These are phyloP conservation scores for Thermothelomyces thermophilus DNA, from an alignment of 2,329 filamentous ascomycete genomes.

Conservation along the genomic window DNA sequence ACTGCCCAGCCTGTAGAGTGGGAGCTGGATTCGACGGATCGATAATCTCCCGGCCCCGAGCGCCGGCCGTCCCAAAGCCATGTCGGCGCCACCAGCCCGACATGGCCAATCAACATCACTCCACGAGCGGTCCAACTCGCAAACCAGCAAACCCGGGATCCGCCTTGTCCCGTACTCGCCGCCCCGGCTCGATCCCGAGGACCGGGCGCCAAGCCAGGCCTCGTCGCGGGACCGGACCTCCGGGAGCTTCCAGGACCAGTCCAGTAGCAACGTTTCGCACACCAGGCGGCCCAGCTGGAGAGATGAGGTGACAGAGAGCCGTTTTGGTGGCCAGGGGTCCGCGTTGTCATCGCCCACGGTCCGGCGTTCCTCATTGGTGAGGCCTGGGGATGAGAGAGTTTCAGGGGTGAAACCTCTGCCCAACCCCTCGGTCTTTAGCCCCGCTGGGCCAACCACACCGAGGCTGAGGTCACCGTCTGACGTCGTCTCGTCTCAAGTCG, in stretches of 20 bases:
- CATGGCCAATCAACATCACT: conserved; percentile 31
- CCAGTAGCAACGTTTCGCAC: conserved; percentile 11
- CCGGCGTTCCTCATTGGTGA: conserved; percentile 33
- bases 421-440: conserved; percentile 27
- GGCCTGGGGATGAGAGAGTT: conserved; percentile 35
- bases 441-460: conserved; percentile 32
- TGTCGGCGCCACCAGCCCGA: conserved; percentile 28
- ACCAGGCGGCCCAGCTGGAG: conserved; percentile 15
- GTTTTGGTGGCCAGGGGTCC: conserved; percentile 28
- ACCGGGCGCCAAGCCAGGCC: conserved; percentile 25
- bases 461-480: conserved; percentile 33
- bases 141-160: conserved; percentile 37
- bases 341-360: conserved; percentile 32
- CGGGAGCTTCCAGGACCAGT: conserved; percentile 20
- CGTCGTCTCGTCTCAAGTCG: conserved; percentile 34
- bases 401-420: conserved; percentile 39
- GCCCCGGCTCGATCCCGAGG: conserved; percentile 32
- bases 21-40: conserved; percentile 20
- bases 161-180: conserved; percentile 45
- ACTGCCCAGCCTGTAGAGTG: conserved; percentile 24
- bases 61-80: conserved; percentile 24
- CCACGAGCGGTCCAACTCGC: conserved; percentile 36
- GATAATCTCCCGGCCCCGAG: conserved; percentile 21
- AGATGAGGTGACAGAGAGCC: conserved; percentile 25
- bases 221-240: conserved; percentile 22